Base-by-base conservation (phyloP, 2,329 filamentous ascomycete genomes). In the Gremmenia infestans region DNA sequence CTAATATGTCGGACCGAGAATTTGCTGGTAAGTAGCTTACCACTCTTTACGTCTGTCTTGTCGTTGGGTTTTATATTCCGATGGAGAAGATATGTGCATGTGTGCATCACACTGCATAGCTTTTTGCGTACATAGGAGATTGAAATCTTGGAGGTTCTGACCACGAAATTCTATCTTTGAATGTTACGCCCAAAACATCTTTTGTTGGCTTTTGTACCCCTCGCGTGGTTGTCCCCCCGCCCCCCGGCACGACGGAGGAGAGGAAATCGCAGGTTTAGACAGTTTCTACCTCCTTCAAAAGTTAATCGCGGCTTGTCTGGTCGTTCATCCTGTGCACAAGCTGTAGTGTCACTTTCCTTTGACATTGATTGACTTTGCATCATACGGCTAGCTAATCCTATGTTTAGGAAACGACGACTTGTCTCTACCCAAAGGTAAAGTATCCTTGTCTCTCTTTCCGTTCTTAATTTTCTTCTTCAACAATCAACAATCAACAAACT, bases 1-100 rank as follows among this genome's bases (percentile, higher is more conserved):
- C 22, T 54, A 63, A 40, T 7, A 86, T 86, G 83, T 86, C 83
- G 55, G 83, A 86, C 66, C 80, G 85, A 71, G 83, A 86, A 70
- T 83, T 85, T 73, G 79, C 77, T 72, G 79, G 83, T 85, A 68
- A 73, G 81, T 65, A 54, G 9, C 39, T 51, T 45, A 23, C n/a
- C 19, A 9, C 12, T 12, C 5, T 23, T 11, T 45, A 6, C 22
- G 42, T 19, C 14, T 28, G 42, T 19, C 17, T 28, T 14, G 4
- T 28, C 22, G 22, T 54, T 50, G 50, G 53, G 50, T 47, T 50
- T 39, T 17, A 8, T 45, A 35, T 58, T 23, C 28, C 23, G 17
- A 48, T 42, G 22, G n/a, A 50, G 14, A 47, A 22, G 35, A 32
- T 9, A 43, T 25, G 43, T 32, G 28, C 14, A 40, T 35, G 45